Conservation (phyloP, 495 filamentous ascomycete genomes). For the Penicillium alfredii region DNA sequence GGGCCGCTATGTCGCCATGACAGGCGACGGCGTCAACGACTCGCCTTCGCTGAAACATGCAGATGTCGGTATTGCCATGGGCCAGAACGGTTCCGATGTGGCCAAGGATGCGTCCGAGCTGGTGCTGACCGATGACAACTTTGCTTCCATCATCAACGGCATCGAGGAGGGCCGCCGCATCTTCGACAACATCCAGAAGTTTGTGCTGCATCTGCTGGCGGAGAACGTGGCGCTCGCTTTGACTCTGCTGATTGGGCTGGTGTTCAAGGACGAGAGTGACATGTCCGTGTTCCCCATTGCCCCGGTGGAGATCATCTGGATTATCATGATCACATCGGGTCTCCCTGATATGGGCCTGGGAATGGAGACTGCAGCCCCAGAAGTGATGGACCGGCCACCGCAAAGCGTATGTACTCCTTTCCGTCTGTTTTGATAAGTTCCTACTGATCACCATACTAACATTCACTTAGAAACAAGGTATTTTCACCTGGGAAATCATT, state of each 20-base stretch:
- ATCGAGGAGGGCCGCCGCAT: slow-evolving; percentile 67
- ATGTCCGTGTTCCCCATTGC: slow-evolving; percentile 68
- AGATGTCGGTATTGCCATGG: slow-evolving; percentile 85
- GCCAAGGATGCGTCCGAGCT: slow-evolving; percentile 84
- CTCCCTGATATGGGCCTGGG: slow-evolving; percentile 72
- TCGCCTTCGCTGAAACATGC: slow-evolving; percentile 73
- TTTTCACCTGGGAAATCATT: slow-evolving; percentile 65
- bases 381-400: slow-evolving; percentile 63
- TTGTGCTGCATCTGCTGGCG: slow-evolving; percentile 65
- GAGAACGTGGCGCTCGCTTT: slow-evolving; percentile 68
- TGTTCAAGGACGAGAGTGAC: slow-evolving; percentile 57
- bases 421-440: slow-evolving; percentile 4
- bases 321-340: slow-evolving; percentile 71
- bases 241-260: slow-evolving; percentile 63
- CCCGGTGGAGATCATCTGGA: slow-evolving; percentile 71
- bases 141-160: slow-evolving; percentile 71
- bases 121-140: slow-evolving; percentile 78
- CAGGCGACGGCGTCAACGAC: slow-evolving; percentile 89
- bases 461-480: slow-evolving; percentile 50
- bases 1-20: slow-evolving; percentile 68
- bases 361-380: slow-evolving; percentile 59
- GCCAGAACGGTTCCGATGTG: slow-evolving; percentile 69
- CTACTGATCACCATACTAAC: slow-evolving; percentile 25
- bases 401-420: slow-evolving; percentile 43
- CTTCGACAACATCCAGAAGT: slow-evolving; percentile 77